phyloP scores from a whole-genome alignment of 495 filamentous ascomycete species.

The Aspergillus nidulans region DNA sequence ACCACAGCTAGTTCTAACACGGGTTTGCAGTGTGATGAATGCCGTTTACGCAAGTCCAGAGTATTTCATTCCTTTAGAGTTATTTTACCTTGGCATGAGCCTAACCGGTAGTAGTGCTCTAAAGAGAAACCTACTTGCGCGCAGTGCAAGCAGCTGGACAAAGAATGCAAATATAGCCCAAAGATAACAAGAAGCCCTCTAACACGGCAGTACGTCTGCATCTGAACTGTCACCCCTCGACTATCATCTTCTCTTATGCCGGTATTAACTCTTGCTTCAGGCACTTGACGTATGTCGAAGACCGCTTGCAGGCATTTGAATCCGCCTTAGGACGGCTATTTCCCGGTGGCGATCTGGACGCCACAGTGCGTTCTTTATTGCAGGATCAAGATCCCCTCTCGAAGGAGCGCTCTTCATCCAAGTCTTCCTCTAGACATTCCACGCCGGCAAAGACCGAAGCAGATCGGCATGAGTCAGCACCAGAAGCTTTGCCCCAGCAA shows the following conservation, averaged over 20 bases:
- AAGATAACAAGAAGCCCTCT: constrained; percentile 45
- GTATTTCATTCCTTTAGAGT: constrained; percentile 19
- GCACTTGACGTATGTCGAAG: constrained; percentile 48
- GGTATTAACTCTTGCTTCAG: constrained; percentile 16
- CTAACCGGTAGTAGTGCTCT: constrained; percentile 35
- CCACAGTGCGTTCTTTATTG: constrained; percentile 39
- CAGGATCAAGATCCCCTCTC: constrained; percentile 36
- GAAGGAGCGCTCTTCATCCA: constrained; percentile 30
- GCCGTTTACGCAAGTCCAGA: constrained; percentile 46
- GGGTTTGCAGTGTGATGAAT: constrained; percentile 43
- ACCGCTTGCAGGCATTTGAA: constrained; percentile 43
- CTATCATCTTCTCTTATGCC: background rate
- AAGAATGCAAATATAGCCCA: constrained; percentile 47
- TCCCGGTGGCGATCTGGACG: constrained; percentile 45
- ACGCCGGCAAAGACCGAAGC: constrained; percentile 34
- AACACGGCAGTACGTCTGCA: constrained; percentile 39
- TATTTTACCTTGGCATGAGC: background rate
- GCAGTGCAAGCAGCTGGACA: constrained; percentile 42
- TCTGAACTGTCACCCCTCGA: background rate
- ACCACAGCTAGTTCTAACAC: background rate
- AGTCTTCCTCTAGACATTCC: constrained; percentile 38
- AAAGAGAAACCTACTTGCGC: constrained; percentile 44
- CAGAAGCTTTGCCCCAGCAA: constrained; percentile 45
- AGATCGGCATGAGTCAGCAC: constrained; percentile 35
- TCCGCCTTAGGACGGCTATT: constrained; percentile 42